Base-by-base conservation (phyloP, 345 rosid species). In the Rhodamnia argentea region DNA sequence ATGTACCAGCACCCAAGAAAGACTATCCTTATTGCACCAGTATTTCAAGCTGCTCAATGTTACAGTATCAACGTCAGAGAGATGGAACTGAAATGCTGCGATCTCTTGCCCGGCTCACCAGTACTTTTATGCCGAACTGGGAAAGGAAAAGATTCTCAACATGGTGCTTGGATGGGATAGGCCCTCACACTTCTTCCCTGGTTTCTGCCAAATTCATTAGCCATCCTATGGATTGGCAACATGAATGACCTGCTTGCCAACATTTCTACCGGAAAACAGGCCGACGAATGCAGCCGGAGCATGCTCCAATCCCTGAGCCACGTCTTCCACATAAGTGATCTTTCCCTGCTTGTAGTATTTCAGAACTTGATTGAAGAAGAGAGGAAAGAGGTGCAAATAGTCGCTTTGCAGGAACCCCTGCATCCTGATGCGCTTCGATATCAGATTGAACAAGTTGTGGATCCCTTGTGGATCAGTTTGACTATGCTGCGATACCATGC, bases 331-430 rank as follows among this genome's bases (percentile, higher is more conserved):
- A 57, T 59, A 84, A 42, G 20, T 11, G 26, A 84, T 59, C 78
- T 56, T 84, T 27, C 74, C 75, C 37, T 84, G 75, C 75, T 59
- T 59, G 50, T 56, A 56, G 74, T 84, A 60, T 42, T 32, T 54
- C 56, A 6, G 16, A 32, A 84, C 74, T 57, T 56, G 52, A 16
- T 84, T 50, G 52, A 84, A 40, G 32, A 56, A 84, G 52, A 20
- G 32, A 4, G 78, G 85, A 27, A 56, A 56, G 27, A 84, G 53
- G 32, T 84, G 54, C 26, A 59, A 51, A 40, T 20, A 84, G 52
- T 84, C 85, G 26, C 85, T 60, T n/a, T 58, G 75, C 75, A 84
- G 52, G 75, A 84, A 84, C 53, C 85, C 85, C 75, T 84, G 52
- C 75, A 84, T 59, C 52, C 53, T 44, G 24, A 84, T 44, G 70